Base-by-base conservation (phyloP, 2,329 filamentous ascomycete species). In the Fusarium beomiforme region DNA sequence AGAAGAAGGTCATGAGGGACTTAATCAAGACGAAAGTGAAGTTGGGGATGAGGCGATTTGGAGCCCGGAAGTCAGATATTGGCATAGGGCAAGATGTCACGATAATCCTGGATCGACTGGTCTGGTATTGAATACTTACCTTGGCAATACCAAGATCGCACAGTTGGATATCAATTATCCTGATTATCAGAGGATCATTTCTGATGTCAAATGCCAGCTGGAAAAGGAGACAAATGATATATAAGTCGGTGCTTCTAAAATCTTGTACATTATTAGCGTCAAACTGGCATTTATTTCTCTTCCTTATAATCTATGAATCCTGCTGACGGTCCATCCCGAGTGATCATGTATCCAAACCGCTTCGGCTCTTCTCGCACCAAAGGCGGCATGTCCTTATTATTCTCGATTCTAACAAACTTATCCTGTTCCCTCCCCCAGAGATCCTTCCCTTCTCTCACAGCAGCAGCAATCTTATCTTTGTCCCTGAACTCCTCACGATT, bases 341-440 rank as follows among this genome's bases (percentile, higher is more conserved):
- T 78, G 21, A 85, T 64, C 77, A 87, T 76, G 65, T 86, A 87
- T 6, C 74, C 71, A 64, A 84, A 87, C 33, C 79, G 80, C 8
- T 81, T 78, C 10, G 72, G 73, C 31, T 84, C 75, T 7, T 77
- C 72, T 6, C 80, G 70, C 68, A 90, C 70, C 46, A 85, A 83
- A n/a, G 65, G 58, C 8, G 88, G 89, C 58, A 90, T 73, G 68
- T 90, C 88, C 46, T 69, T 71, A 56, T 89, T 88, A 36, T 81
- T 75, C 5, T 86, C 83, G 19, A 89, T 76, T 55, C 82, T 81
- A 12, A 83, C 79, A 71, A 87, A 90, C 16, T 77, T 73, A 70
- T 89, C 82, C 2, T 75, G 78, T 21, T 79, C 67, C n/a, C 88
- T 81, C 19, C 85, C 87, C 83, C 87, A 89, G 5, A 90, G 75